Conservation (phyloP, 176 grass and related monocot species). For the Carex scoparia region DNA sequence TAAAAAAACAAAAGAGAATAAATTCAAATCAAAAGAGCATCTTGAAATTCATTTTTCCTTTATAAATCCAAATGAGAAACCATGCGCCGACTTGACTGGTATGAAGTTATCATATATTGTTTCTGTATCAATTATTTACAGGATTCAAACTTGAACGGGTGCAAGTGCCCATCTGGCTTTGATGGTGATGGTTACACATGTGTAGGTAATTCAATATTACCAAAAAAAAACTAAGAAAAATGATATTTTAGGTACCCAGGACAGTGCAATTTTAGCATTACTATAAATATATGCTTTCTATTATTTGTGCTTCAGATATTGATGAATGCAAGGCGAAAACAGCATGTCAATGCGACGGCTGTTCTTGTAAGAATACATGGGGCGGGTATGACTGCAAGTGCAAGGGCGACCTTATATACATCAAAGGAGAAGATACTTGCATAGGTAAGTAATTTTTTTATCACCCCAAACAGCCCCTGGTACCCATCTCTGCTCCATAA, state of each 20-base stretch:
- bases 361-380: conserved; percentile 76
- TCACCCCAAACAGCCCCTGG: neutral
- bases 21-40: neutral
- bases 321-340: conserved; percentile 74
- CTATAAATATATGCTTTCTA: neutral
- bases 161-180: conserved; percentile 69
- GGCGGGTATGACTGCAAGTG: conserved; percentile 85
- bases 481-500: neutral
- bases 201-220: conserved; percentile 31
- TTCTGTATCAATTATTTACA: conserved; percentile 11
- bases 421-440: conserved; percentile 72
- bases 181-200: conserved; percentile 62
- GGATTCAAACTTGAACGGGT: conserved; percentile 48
- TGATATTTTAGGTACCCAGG: neutral
- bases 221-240: neutral
- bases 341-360: conserved; percentile 64
- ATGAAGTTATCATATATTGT: neutral
- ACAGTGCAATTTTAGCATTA: neutral
- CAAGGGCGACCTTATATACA: conserved; percentile 47
- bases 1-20: neutral
- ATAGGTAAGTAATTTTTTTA: conserved; percentile 37
- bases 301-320: conserved; percentile 41
- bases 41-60: neutral
- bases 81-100: neutral
- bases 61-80: neutral